Conservation (phyloP, 345 rosid species). For the Capsella bursapastoris region DNA sequence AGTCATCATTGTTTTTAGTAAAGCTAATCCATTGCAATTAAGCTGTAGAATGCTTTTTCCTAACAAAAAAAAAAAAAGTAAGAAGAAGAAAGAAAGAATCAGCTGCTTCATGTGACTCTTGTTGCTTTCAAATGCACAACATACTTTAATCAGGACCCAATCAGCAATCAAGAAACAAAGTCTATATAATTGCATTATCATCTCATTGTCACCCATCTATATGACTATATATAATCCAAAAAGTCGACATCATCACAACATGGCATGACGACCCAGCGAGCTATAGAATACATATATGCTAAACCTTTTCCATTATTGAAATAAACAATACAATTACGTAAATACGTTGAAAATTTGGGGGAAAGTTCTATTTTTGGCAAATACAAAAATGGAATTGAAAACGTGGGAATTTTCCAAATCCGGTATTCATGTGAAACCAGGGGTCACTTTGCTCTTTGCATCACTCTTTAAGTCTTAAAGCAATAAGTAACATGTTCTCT, state of each 20-base stretch:
- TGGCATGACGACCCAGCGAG: conserved; percentile 9
- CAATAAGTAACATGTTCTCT: not conserved
- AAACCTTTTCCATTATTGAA: conserved; percentile 8
- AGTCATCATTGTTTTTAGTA: not conserved
- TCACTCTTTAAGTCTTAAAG: not conserved
- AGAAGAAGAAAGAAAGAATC: not conserved
- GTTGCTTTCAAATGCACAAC: conserved; percentile 30
- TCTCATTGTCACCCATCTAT: not conserved
- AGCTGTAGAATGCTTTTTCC: not conserved
- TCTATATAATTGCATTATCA: conserved; percentile 20
- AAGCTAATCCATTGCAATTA: not conserved
- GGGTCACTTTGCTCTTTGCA: conserved; percentile 12
- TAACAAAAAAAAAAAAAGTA: too few species aligned
- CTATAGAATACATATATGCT: not conserved
- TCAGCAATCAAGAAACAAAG: conserved; percentile 1
- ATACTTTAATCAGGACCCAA: not conserved
- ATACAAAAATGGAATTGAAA: conserved; percentile 1
- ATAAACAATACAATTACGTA: conserved; percentile 6
- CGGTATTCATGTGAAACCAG: not conserved
- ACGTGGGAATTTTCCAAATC: conserved; percentile 27
- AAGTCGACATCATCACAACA: conserved; percentile 22
- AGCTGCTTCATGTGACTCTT: conserved; percentile 12
- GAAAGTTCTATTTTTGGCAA: conserved; percentile 8
- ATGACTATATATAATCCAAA: not conserved
- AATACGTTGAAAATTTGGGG: not conserved